Percentiles rank a stretch among this genome's conserved stretches.
phyloP scores from a whole-genome alignment of 805 yeast species.

The Candida nitratophila region DNA sequence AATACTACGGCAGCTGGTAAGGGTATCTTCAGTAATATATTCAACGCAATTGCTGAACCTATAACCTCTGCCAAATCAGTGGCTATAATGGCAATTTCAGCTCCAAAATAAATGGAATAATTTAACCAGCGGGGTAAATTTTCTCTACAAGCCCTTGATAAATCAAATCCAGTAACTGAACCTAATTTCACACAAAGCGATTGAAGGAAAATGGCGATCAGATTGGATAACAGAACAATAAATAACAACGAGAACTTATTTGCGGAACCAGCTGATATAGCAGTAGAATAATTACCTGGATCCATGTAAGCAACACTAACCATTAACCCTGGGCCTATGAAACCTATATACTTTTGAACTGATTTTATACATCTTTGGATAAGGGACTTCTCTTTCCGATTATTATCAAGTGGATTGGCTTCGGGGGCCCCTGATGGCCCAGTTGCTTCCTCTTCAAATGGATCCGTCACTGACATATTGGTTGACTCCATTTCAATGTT shows the following conservation, averaged over 20 bases:
- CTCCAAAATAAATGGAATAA: slow-evolving; percentile 30
- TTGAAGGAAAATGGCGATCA: slow-evolving; percentile 41
- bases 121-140: slow-evolving; percentile 34
- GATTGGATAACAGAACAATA: slow-evolving; percentile 34
- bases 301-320: slow-evolving; percentile 46
- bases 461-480: too few species aligned
- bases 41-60: slow-evolving; percentile 45
- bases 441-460: not conserved
- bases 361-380: not conserved
- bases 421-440: too few species aligned
- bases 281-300: slow-evolving; percentile 47
- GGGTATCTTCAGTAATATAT: slow-evolving; percentile 36
- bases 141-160: slow-evolving; percentile 36
- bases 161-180: slow-evolving; percentile 41
- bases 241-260: slow-evolving; percentile 36
- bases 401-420: too few species aligned
- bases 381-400: too few species aligned
- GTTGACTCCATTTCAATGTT: too few species aligned
- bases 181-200: slow-evolving; percentile 38
- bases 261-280: slow-evolving; percentile 39
- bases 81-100: slow-evolving; percentile 43
- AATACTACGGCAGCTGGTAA: slow-evolving; percentile 42
- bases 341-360: slow-evolving; percentile 25
- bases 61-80: slow-evolving; percentile 49
- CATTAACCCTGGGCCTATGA: slow-evolving; percentile 42